Evolutionary conservation across 768 basidiomycete species (phyloP).

Genomic region (Gyrodon lividus): DNA sequence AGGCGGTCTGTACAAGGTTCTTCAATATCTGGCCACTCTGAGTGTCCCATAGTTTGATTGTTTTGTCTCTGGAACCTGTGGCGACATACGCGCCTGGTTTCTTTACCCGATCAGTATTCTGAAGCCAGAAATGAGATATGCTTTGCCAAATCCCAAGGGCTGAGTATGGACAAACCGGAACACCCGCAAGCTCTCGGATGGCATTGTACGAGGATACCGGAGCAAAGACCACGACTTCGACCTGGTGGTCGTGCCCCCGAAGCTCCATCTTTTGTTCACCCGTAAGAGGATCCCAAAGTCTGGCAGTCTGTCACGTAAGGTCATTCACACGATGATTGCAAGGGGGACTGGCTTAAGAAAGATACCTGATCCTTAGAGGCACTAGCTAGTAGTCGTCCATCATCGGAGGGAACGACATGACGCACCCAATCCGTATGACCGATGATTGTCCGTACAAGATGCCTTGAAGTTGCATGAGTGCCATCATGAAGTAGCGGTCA

Average conservation of each 20-base stretch:
- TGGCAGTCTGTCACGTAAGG: slow-evolving; percentile 55
- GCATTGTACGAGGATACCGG: slow-evolving; percentile 72
- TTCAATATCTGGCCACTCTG: slow-evolving; percentile 78
- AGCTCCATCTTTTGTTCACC: slow-evolving; percentile 81
- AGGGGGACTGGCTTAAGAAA: slow-evolving; percentile 16
- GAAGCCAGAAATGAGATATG: not conserved
- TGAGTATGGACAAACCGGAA: slow-evolving; percentile 49
- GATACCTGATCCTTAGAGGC: slow-evolving; percentile 87
- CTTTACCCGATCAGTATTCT: slow-evolving; percentile 53
- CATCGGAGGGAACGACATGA: slow-evolving; percentile 58
- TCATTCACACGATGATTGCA: not conserved
- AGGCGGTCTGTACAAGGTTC: slow-evolving; percentile 54
- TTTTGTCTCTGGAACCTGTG: slow-evolving; percentile 89
- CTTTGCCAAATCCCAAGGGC: not conserved
- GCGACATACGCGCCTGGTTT: slow-evolving; percentile 61
- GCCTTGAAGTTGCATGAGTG: slow-evolving; percentile 40
- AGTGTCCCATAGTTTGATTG: slow-evolving; percentile 89
- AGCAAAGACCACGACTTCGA: slow-evolving; percentile 81
- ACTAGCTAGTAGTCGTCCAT: slow-evolving; percentile 73
- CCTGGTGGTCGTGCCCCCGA: slow-evolving; percentile 84
- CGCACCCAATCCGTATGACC: slow-evolving; percentile 90
- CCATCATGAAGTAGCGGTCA: not conserved
- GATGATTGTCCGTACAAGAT: slow-evolving; percentile 70
- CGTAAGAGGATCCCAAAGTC: slow-evolving; percentile 69
- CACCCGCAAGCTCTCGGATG: slow-evolving; percentile 73